phyloP scores from a whole-genome alignment of 2,329 filamentous ascomycete species.

The Beauveria sp. region DNA sequence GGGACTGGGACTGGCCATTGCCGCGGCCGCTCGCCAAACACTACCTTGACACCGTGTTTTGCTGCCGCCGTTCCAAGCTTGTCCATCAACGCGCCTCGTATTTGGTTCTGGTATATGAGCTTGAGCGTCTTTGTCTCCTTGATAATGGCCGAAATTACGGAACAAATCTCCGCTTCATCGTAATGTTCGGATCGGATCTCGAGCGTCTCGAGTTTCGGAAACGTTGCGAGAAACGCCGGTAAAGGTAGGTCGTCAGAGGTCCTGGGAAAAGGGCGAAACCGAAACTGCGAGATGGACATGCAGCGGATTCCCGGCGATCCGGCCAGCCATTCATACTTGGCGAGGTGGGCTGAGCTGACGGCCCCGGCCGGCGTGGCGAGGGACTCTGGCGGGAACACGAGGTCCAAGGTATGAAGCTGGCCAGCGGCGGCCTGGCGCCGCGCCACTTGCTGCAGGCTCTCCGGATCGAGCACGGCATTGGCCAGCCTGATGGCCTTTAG shows the following conservation, averaged over 20 bases:
- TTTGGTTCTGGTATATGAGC: slow-evolving; percentile 24
- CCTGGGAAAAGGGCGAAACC: slow-evolving; percentile 23
- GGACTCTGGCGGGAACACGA: slow-evolving; percentile 25
- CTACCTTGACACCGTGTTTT: slow-evolving; percentile 20
- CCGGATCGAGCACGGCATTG: slow-evolving; percentile 18
- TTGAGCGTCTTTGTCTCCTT: slow-evolving; percentile 22
- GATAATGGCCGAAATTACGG: slow-evolving; percentile 23
- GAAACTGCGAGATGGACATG: slow-evolving; percentile 28
- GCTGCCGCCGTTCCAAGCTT: slow-evolving; percentile 18
- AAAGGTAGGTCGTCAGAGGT: slow-evolving; percentile 24
- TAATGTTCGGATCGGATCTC: slow-evolving; percentile 26
- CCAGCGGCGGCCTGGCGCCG: slow-evolving; percentile 18
- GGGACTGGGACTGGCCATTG: slow-evolving; percentile 24
- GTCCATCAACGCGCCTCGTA: slow-evolving; percentile 25
- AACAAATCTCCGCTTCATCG: slow-evolving; percentile 21
- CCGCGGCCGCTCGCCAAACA: slow-evolving; percentile 22
- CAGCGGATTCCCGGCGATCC: slow-evolving; percentile 25
- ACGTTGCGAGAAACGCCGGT: slow-evolving; percentile 26
- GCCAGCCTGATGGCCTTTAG: slow-evolving; percentile 20
- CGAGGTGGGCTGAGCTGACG: slow-evolving; percentile 22
- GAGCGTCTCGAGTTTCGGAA: slow-evolving; percentile 29
- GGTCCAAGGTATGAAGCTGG: slow-evolving; percentile 27
- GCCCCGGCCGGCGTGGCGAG: slow-evolving; percentile 18
- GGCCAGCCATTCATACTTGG: slow-evolving; percentile 27
- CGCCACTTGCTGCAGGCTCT: slow-evolving; percentile 19